Conservation (phyloP, 23 red algal species). For the Gracilariopsis chorda region DNA sequence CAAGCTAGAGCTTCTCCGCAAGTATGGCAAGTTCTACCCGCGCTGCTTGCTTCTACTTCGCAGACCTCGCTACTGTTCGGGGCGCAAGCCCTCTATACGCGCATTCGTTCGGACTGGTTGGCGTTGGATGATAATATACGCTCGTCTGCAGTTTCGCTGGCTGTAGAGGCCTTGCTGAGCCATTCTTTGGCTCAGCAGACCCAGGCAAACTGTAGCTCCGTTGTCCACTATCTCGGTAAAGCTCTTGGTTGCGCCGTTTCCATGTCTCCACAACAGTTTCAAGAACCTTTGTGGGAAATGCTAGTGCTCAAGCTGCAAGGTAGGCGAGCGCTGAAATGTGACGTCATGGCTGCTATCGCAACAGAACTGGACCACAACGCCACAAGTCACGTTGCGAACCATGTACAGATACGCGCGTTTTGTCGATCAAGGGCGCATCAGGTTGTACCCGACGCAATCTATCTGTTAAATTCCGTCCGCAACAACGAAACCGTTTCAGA, state of each 20-base stretch:
- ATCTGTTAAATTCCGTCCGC: neutral
- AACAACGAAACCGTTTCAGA: neutral
- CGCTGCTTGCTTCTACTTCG: neutral
- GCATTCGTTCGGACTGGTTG: constrained; percentile 14
- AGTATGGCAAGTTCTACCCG: neutral
- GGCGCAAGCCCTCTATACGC: neutral
- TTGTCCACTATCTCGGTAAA: constrained; percentile 12
- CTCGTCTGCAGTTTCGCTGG: neutral
- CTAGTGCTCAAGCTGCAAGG: neutral
- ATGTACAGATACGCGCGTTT: constrained; percentile 23
- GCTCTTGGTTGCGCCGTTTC: neutral
- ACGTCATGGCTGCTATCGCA: constrained; percentile 1
- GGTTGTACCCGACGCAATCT: constrained; percentile 6
- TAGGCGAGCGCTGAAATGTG: neutral
- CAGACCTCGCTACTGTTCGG: constrained; percentile 1
- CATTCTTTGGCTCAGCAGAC: neutral
- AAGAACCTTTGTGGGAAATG: constrained; percentile 22
- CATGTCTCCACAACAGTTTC: neutral
- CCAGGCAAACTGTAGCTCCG: neutral
- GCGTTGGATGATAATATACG: neutral
- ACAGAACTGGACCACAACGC: constrained; percentile 16
- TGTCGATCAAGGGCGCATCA: constrained; percentile 21
- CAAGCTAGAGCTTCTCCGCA: neutral
- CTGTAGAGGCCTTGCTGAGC: neutral
- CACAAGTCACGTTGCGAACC: constrained; percentile 17